Evolutionary conservation across 2,329 filamentous ascomycete genomes (phyloP).

Genomic region (Trichophyton rubrum): DNA sequence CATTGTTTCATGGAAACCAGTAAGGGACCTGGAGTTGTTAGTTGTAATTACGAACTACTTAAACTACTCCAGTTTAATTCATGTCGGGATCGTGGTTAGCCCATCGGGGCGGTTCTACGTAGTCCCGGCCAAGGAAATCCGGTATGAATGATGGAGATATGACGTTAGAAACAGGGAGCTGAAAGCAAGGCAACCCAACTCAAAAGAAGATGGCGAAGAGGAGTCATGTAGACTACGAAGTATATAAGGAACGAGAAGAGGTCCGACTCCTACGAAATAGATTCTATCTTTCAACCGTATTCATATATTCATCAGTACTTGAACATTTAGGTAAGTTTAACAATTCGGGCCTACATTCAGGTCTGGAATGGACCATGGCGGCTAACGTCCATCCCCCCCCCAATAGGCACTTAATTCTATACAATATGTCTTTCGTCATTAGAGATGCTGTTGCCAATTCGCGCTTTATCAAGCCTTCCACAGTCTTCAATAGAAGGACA

Average conservation of each 20-base stretch:
- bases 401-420: not conserved
- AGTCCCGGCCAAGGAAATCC: not conserved
- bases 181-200: not conserved
- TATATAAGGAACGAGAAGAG: not conserved
- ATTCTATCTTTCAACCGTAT: not conserved
- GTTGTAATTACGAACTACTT: no score
- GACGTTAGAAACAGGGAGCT: not conserved
- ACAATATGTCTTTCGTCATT: conserved; percentile 27
- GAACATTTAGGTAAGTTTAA: not conserved
- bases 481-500: conserved; percentile 2
- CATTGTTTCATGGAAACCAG: no score
- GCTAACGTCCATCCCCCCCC: not conserved
- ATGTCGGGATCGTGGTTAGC: no score
- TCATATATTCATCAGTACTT: not conserved
- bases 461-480: conserved; percentile 16
- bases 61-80: no score
- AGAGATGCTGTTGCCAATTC: conserved; percentile 20
- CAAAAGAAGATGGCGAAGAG: not conserved
- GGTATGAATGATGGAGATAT: not conserved
- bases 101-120: not conserved
- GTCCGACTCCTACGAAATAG: not conserved
- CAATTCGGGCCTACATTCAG: not conserved
- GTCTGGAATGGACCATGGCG: no score
- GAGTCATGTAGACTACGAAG: not conserved
- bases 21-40: no score